phyloP scores from a whole-genome alignment of 495 filamentous ascomycete genomes.

The Neurospora sp. region DNA sequence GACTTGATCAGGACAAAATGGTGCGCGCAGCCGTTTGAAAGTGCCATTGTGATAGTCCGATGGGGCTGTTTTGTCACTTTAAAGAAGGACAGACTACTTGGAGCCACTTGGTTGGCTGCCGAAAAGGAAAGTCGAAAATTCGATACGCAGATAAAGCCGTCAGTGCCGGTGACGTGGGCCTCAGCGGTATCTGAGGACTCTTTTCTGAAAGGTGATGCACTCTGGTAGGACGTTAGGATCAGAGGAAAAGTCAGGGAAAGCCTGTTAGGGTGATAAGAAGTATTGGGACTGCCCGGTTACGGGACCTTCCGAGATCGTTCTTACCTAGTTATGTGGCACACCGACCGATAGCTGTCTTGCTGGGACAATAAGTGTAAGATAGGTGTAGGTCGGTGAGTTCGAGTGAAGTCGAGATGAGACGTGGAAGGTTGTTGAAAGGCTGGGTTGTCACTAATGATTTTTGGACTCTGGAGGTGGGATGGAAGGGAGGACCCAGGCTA shows the following conservation, averaged over 20 bases:
- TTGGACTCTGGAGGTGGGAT: neutral
- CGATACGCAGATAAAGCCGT: neutral
- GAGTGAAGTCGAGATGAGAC: neutral
- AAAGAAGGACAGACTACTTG: neutral
- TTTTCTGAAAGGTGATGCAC: neutral
- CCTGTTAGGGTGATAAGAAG: neutral
- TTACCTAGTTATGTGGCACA: neutral
- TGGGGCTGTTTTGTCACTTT: neutral
- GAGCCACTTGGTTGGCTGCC: neutral
- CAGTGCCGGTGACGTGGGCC: neutral
- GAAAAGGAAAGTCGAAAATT: neutral
- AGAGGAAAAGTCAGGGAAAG: neutral
- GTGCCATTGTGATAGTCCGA: constrained; percentile 39
- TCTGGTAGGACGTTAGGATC: neutral
- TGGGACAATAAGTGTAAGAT: neutral
- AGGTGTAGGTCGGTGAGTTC: neutral
- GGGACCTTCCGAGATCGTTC: neutral
- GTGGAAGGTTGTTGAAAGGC: neutral
- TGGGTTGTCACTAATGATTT: neutral
- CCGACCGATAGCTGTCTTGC: neutral
- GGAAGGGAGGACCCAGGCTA: neutral
- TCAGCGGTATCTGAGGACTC: neutral
- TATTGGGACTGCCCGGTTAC: neutral
- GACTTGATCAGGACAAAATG: constrained; percentile 69
- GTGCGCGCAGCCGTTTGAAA: constrained; percentile 55